Conservation (phyloP, 2,329 filamentous ascomycete genomes). For the Sclerotinia subarctica region DNA sequence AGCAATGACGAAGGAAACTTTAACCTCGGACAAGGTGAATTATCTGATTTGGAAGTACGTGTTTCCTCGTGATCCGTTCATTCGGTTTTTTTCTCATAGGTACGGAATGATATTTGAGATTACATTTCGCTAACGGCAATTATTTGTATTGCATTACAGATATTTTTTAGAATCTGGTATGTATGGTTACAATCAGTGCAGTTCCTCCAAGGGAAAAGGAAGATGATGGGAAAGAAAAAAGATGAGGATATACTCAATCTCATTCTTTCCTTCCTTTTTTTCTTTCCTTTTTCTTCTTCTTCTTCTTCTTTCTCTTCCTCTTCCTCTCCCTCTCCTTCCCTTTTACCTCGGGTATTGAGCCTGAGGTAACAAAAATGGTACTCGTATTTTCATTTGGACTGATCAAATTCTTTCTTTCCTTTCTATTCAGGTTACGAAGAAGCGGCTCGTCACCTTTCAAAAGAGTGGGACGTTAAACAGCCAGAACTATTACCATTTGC, state of each 20-base stretch:
- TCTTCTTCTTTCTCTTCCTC: too few species aligned
- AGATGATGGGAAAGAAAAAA: too few species aligned
- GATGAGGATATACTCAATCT: not conserved
- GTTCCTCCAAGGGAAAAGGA: not conserved
- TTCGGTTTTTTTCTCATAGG: conserved; percentile 22
- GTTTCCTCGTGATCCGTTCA: conserved; percentile 36
- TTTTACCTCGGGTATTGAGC: not conserved
- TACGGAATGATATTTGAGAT: conserved; percentile 24
- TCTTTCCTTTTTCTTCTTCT: too few species aligned
- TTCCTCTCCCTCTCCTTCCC: not conserved
- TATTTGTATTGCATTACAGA: conserved; percentile 31
- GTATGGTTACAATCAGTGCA: conserved; percentile 23
- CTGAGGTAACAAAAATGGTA: not conserved
- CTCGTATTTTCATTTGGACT: conserved; percentile 7
- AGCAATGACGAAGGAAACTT: conserved; percentile 40
- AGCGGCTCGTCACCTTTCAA: conserved; percentile 64
- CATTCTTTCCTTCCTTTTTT: not conserved
- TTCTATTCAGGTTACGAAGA: conserved; percentile 58
- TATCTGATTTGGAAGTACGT: conserved; percentile 69
- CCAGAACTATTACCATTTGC: conserved; percentile 63
- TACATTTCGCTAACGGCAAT: conserved; percentile 35
- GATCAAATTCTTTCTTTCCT: conserved; percentile 21
- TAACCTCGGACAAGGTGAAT: conserved; percentile 66
- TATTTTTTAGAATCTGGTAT: conserved; percentile 40
- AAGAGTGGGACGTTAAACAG: conserved; percentile 63